A percentile compares a stretch with the other conserved stretches of the same genome.
Evolutionary conservation across 2,329 filamentous ascomycete genomes (phyloP).

Genomic region (Trichoderma pleuroti): DNA sequence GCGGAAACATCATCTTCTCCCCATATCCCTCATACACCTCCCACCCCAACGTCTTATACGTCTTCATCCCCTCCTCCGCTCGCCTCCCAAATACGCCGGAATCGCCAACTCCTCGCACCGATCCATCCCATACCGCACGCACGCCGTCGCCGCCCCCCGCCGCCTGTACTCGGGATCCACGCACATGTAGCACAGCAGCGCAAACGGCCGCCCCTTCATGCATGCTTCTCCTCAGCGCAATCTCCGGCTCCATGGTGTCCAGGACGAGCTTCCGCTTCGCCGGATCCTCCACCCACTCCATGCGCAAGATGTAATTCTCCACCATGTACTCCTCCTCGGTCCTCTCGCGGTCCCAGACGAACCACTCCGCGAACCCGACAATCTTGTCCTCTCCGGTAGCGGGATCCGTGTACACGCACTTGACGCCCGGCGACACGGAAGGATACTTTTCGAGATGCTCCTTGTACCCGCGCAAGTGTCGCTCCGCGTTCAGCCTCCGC

Average conservation of each 20-base stretch:
- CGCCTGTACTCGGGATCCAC: constrained; percentile 13
- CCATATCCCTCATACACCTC: background rate
- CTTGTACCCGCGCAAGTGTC: background rate
- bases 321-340: constrained; percentile 3
- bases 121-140: constrained; percentile 16
- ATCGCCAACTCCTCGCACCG: constrained; percentile 16
- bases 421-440: constrained; percentile 7
- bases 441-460: constrained; percentile 16
- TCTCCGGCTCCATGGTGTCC: background rate
- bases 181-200: constrained; percentile 13
- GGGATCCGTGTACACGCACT: constrained; percentile 15
- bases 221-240: background rate
- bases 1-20: background rate
- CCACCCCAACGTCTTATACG: constrained; percentile 18
- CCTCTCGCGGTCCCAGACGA: constrained; percentile 14
- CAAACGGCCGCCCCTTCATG: constrained; percentile 9
- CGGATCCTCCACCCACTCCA: constrained; percentile 9
- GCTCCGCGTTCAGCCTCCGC: background rate
- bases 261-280: background rate
- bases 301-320: background rate
- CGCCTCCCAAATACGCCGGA: constrained; percentile 20
- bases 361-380: constrained; percentile 18
- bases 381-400: constrained; percentile 12
- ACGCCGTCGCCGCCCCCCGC: constrained; percentile 3
- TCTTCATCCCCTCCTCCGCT: constrained; percentile 18